Evolutionary conservation across 2,329 filamentous ascomycete species (phyloP), one percentile per base, ranked within the genome.

Genomic region (Sarocladium kiliense): DNA sequence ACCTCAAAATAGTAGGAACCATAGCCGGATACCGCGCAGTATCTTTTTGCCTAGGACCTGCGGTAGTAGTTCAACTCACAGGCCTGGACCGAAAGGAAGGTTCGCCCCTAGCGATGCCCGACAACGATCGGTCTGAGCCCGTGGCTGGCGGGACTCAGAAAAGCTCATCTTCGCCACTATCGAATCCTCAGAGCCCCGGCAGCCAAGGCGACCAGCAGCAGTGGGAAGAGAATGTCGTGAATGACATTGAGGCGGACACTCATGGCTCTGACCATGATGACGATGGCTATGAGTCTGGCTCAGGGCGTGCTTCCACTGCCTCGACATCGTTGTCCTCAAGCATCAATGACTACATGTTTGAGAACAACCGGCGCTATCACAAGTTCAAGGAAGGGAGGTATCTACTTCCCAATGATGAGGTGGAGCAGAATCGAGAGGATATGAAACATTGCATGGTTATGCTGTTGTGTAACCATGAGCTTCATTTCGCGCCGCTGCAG

Each of bases 401-500:
- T 36, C 64, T 68, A 34, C 69, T 72, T 54, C 70, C 70, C 12
- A 75, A 77, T 55, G 74, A 77, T 54, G 68, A 74, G n/a, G 59
- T 65, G 2, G 74, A 77, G 58, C 74, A 75, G 58, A 71, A 72
- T 56, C 63, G 74, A 19, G 73, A 76, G 45, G 66, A 72, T 42
- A 60, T 72, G 59, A 70, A 70, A 58, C 44, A 49, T 49, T 32
- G 25, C n/a, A 49, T 49, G 44, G 44, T 49, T 4, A 59, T 74
- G 23, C 60, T 64, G 37, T 55, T 74, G 4, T 64, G 67, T 12
- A 66, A 69, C 2, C 71, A 70, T 0, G 63, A 65, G 51, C 66
- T 79, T 14, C 71, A 74, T 55, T 68, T 71, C 54, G 69, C 75
- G 32, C 76, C 75, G 2, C 60, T 80, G 3, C 63, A 71, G 12